Base-by-base conservation (phyloP, 257 asterid genomes). In the Buddleja alternifolia region DNA sequence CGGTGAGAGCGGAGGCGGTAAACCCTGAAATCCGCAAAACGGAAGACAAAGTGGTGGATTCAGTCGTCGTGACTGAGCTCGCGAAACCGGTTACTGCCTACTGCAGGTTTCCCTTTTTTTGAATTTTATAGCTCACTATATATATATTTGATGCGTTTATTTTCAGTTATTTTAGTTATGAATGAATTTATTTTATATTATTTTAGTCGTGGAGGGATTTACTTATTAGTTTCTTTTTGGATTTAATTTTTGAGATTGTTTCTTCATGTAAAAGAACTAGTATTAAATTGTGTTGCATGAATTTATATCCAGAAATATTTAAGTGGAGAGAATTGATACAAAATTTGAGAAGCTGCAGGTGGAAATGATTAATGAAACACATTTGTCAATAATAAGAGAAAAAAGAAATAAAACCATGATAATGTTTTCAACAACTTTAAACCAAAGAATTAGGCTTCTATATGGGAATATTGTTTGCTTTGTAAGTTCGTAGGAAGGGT, bases 21-120 rank as follows among this genome's bases (percentile, higher is more conserved):
- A 93, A 93, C 67, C 96, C 97, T 8, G 85, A 73, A 3, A 88
- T 93, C 75, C 89, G 96, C 20, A 93, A 93, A 80, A 77, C 82
- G 6, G 97, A 93, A 76, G 88, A 80, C 0, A 93, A 93, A 85
- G 98, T 90, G 32, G 98, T 93, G 57, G 98, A 93, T 45, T 62
- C 98, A 0, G 95, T 93, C 23, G 76, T 88, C 34, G 83, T 80
- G 65, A 65, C 96, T 19, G 92, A 93, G 40, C 95, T 93, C 65
- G 71, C 88, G 53, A 93, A 93, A 78, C 89, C 97, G 17, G 80
- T 88, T 77, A 90, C 97, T 63, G 79, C 98, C 17, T 93, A 93
- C 65, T 93, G 98, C 98, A 93, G 98, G 98, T 92, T 36, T 57
- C 10, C 4, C 8, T 39, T 47, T 59, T 11, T 25, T 20, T 37